phyloP scores from a whole-genome alignment of 1,139 yeast species.

The Yamadazyma pseudoaaseri region DNA sequence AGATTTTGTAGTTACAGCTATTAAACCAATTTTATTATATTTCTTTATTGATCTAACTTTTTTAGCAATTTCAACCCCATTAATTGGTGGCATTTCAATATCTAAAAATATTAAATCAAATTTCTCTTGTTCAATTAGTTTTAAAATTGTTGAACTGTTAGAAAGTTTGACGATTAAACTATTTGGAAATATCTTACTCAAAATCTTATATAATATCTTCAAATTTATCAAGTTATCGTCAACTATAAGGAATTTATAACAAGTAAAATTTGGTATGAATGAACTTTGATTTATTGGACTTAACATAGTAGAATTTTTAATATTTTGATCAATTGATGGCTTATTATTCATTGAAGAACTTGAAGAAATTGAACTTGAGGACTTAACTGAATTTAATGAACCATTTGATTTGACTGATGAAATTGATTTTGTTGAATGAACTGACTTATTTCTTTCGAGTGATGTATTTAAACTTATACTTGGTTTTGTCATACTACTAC shows the following conservation, averaged over 20 bases:
- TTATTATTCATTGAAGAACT: slow-evolving; percentile 4
- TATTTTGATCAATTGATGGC: slow-evolving; percentile 12
- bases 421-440: slow-evolving; percentile 11
- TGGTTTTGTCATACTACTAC: slow-evolving; percentile 10
- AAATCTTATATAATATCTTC: slow-evolving; percentile 33
- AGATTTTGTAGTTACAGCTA: slow-evolving; percentile 44
- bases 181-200: slow-evolving; percentile 36
- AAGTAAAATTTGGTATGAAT: slow-evolving; percentile 22
- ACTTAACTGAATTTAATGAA: slow-evolving; percentile 9
- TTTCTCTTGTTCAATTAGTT: slow-evolving; percentile 17
- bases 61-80: slow-evolving; percentile 41
- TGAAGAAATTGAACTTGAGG: slow-evolving; percentile 10
- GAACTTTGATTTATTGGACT: slow-evolving; percentile 17
- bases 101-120: slow-evolving; percentile 43
- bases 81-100: slow-evolving; percentile 47
- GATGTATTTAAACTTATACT: slow-evolving; percentile 11
- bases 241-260: slow-evolving; percentile 35
- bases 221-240: slow-evolving; percentile 46
- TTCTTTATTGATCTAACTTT: slow-evolving; percentile 22
- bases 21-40: slow-evolving; percentile 28
- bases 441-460: slow-evolving; percentile 13
- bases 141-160: slow-evolving; percentile 32
- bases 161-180: slow-evolving; percentile 26
- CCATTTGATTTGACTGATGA: slow-evolving; percentile 9
- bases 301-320: slow-evolving; percentile 10